phyloP scores from a whole-genome alignment of 179 eudicot genomes.

The Corrigiola litoralis region DNA sequence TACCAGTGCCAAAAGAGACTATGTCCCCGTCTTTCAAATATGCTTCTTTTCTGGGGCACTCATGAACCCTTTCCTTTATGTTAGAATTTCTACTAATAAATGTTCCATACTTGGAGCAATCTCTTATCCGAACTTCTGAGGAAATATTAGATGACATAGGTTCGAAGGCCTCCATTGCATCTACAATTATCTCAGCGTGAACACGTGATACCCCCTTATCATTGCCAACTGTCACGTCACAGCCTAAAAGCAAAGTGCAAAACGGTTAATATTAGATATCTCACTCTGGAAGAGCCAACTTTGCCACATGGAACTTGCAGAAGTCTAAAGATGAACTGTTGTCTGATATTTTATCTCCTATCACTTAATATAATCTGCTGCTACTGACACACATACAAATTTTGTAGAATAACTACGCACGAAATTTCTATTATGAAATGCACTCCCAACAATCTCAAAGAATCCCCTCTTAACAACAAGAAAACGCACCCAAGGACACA shows the following conservation, averaged over 20 bases:
- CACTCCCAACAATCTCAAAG: no score
- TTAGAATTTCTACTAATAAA: constrained; percentile 36
- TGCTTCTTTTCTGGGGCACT: constrained; percentile 63
- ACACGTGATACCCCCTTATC: constrained; percentile 95
- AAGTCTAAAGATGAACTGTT: not conserved
- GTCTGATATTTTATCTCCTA: not conserved
- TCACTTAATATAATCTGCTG: not conserved
- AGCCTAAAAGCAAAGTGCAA: constrained; percentile 42
- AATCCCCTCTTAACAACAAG: no score
- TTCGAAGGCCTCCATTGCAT: constrained; percentile 55
- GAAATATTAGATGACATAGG: constrained; percentile 29
- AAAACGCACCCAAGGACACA: no score
- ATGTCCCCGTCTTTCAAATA: constrained; percentile 66
- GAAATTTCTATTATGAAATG: no score
- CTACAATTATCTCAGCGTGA: constrained; percentile 83
- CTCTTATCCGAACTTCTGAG: constrained; percentile 63
- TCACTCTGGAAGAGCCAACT: not conserved
- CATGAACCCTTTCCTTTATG: constrained; percentile 69
- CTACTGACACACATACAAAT: no score
- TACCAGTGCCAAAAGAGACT: constrained; percentile 87
- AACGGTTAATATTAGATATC: not conserved
- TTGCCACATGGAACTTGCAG: not conserved
- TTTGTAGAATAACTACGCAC: no score
- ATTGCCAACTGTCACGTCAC: constrained; percentile 66
- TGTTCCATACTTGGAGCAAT: constrained; percentile 95